Evolutionary conservation across 1,284 basidiomycete genomes (phyloP).

Genomic region (Exobasidium cylindrosporum): DNA sequence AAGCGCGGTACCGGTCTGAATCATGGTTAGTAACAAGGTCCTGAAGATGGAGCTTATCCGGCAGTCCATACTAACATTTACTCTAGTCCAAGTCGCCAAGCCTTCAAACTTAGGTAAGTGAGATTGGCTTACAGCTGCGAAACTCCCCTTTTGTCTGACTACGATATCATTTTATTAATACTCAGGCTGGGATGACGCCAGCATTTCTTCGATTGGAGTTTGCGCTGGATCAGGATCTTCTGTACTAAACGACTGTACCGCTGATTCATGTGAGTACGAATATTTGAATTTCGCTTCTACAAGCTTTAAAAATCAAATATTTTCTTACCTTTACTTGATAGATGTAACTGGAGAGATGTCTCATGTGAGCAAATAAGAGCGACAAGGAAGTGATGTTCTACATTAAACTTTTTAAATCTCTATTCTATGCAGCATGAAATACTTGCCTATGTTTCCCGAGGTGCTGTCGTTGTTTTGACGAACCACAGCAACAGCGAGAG

Average conservation of each 20-base stretch:
- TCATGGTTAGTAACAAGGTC: slow-evolving; percentile 19
- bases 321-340: neutral
- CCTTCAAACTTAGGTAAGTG: neutral
- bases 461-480: slow-evolving; percentile 46
- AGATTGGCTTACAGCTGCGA: neutral
- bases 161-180: neutral
- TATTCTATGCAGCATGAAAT: slow-evolving; percentile 42
- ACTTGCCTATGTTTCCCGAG: slow-evolving; percentile 43
- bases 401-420: no score
- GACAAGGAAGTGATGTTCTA: neutral
- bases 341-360: slow-evolving; percentile 49
- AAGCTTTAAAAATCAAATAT: no score
- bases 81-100: neutral
- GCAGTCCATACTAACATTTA: neutral
- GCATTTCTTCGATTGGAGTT: slow-evolving; percentile 37
- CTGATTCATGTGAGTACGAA: slow-evolving; percentile 38
- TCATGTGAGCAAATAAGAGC: slow-evolving; percentile 20
- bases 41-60: no score
- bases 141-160: no score
- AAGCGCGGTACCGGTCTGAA: slow-evolving; percentile 27
- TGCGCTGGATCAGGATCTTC: slow-evolving; percentile 49
- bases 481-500: slow-evolving; percentile 53
- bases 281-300: no score
- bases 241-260: slow-evolving; percentile 34
- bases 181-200: neutral